Conservation (phyloP, 139 green algal species). For the Closterium sp. region DNA sequence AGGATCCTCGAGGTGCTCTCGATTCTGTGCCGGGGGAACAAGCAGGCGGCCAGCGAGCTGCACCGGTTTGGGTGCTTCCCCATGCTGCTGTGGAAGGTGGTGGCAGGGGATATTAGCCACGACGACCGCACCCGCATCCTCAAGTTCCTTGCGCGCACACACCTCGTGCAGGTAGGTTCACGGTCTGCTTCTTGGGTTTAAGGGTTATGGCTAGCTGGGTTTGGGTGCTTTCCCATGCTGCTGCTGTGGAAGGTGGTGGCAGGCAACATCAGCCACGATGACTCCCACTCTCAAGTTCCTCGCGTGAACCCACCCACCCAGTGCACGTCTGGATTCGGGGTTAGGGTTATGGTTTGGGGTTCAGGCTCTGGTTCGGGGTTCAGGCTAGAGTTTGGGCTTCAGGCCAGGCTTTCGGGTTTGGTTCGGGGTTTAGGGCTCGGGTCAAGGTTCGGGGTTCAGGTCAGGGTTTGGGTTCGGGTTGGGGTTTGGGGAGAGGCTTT, state of each 20-base stretch:
- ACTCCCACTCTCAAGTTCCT: constrained; percentile 26
- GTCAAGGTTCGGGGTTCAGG: neutral
- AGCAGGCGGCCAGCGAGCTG: constrained; percentile 4
- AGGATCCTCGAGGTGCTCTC: constrained; percentile 24
- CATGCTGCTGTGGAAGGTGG: constrained; percentile 42
- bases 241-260: constrained; percentile 40
- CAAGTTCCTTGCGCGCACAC: constrained; percentile 24
- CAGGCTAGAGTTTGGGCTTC: constrained; percentile 5
- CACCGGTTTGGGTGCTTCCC: constrained; percentile 33
- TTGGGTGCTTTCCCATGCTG: constrained; percentile 25
- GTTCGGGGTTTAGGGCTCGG: too few species aligned
- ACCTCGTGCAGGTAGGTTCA: constrained; percentile 33
- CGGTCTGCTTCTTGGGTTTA: too few species aligned
- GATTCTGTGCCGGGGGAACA: neutral
- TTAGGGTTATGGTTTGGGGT: neutral
- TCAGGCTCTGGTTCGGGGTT: neutral
- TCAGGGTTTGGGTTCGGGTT: constrained; percentile 1
- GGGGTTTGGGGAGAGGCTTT: too few species aligned
- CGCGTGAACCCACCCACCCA: constrained; percentile 15
- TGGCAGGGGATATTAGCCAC: constrained; percentile 33
- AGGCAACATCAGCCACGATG: constrained; percentile 20
- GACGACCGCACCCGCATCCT: constrained; percentile 13
- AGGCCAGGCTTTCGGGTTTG: neutral
- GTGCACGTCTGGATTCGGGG: neutral
- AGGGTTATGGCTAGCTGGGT: neutral